Evolutionary conservation across 2,329 filamentous ascomycete genomes (phyloP).

Genomic region (Hypocrella siamensis): DNA sequence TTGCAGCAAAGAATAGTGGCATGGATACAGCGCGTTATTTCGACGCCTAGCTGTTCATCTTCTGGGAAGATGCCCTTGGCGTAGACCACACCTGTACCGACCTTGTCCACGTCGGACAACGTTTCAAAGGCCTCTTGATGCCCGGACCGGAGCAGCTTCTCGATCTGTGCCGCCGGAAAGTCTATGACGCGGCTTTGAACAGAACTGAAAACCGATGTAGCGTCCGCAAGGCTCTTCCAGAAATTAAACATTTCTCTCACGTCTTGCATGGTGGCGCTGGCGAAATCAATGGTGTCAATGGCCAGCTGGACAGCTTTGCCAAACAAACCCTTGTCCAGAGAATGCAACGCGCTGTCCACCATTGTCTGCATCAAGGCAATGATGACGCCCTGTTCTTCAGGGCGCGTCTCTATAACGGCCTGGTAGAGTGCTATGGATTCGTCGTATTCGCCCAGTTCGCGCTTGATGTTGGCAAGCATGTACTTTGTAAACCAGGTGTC

Average conservation of each 20-base stretch:
- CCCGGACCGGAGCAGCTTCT: conserved; percentile 38
- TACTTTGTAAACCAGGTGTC: conserved; percentile 94
- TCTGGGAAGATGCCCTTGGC: conserved; percentile 28
- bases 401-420: conserved; percentile 50
- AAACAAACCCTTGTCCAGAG: conserved; percentile 70
- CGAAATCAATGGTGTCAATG: conserved; percentile 51
- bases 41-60: conserved; percentile 30
- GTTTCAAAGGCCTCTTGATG: conserved; percentile 41
- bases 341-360: conserved; percentile 64
- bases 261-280: conserved; percentile 41
- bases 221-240: conserved; percentile 86
- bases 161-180: conserved; percentile 45
- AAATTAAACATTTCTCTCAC: conserved; percentile 71
- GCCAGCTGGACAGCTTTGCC: conserved; percentile 66
- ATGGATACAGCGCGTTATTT: conserved; percentile 46
- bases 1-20: conserved; percentile 77
- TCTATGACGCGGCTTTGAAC: conserved; percentile 51
- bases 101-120: conserved; percentile 54
- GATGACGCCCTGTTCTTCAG: conserved; percentile 69
- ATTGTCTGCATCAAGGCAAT: conserved; percentile 81
- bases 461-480: conserved; percentile 88
- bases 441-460: conserved; percentile 82
- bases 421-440: conserved; percentile 66
- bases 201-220: conserved; percentile 68
- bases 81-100: conserved; percentile 27